Percentiles rank a stretch among this genome's conserved stretches.
Conservation (phyloP, 768 basidiomycete species). For the Arthromyces matolae region DNA sequence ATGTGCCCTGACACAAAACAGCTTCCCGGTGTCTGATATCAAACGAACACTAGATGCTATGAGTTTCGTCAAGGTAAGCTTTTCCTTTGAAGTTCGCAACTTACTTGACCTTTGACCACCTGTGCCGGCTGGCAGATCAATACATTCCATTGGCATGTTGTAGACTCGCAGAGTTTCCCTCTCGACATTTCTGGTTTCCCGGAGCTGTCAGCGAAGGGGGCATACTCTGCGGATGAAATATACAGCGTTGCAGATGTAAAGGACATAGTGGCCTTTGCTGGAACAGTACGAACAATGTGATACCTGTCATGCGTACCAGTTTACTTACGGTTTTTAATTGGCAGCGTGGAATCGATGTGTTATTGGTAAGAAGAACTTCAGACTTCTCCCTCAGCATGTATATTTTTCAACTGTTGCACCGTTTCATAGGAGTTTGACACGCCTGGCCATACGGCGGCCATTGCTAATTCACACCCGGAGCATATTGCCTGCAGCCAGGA, state of each 20-base stretch:
- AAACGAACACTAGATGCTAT: constrained; percentile 71
- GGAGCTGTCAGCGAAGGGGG: constrained; percentile 58
- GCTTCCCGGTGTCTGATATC: constrained; percentile 62
- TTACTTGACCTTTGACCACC: no score
- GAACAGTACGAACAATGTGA: constrained; percentile 40
- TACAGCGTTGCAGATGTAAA: constrained; percentile 57
- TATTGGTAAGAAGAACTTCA: constrained; percentile 41
- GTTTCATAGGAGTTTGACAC: constrained; percentile 83
- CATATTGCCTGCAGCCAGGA: constrained; percentile 62
- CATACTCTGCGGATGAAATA: constrained; percentile 54
- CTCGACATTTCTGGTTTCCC: constrained; percentile 58
- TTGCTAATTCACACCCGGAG: constrained; percentile 65
- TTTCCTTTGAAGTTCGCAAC: no score
- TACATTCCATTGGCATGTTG: constrained; percentile 79
- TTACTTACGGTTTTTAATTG: not conserved
- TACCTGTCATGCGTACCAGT: constrained; percentile 14
- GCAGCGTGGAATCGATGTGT: constrained; percentile 70
- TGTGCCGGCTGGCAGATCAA: constrained; percentile 54
- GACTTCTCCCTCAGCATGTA: constrained; percentile 29
- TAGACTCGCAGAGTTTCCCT: constrained; percentile 79
- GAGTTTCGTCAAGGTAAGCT: constrained; percentile 74
- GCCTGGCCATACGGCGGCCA: constrained; percentile 75
- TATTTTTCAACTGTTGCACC: constrained; percentile 15
- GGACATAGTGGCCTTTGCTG: constrained; percentile 62
- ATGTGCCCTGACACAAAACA: constrained; percentile 18